These are phyloP conservation scores for Pyricularia pennisetigena DNA, from an alignment of 2,329 filamentous ascomycete species.

Conservation along the genomic window DNA sequence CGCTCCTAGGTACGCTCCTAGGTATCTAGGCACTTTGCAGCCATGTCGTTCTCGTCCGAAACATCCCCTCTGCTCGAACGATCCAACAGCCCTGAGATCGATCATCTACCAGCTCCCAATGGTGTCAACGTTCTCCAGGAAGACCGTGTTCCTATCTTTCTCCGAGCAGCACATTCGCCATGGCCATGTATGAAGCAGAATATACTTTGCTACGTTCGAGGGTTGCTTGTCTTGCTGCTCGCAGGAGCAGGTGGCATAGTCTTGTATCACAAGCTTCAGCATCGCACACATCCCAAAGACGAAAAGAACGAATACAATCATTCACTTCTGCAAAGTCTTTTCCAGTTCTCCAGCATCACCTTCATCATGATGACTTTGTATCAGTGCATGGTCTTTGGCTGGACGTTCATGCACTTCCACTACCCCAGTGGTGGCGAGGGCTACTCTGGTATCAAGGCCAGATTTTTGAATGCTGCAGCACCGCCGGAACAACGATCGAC, in stretches of 20 bases:
- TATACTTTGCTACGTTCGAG: slow-evolving; percentile 32
- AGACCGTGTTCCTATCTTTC: slow-evolving; percentile 33
- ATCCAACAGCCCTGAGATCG: background rate
- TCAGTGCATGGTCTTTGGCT: slow-evolving; percentile 35
- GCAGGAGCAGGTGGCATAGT: slow-evolving; percentile 29
- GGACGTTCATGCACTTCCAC: slow-evolving; percentile 42
- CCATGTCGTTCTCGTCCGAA: background rate
- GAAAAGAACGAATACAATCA: slow-evolving; percentile 23
- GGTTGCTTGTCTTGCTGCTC: slow-evolving; percentile 31
- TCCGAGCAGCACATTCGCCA: slow-evolving; percentile 40
- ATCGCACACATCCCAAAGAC: background rate
- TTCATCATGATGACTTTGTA: slow-evolving; percentile 33
- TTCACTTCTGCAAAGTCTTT: slow-evolving; percentile 30
- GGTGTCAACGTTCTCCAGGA: slow-evolving; percentile 1
- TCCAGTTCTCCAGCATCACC: slow-evolving; percentile 38
- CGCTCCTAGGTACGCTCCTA: background rate
- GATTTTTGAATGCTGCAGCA: slow-evolving; percentile 29
- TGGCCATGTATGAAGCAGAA: slow-evolving; percentile 37
- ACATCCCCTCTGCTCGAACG: background rate
- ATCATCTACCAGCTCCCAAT: background rate
- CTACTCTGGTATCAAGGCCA: slow-evolving; percentile 24
- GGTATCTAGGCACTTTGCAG: background rate
- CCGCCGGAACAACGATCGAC: slow-evolving; percentile 30
- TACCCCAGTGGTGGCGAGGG: slow-evolving; percentile 29
- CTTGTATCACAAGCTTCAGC: slow-evolving; percentile 25